Evolutionary conservation across 805 yeast genomes (phyloP).

Genomic region (Cyberlindnera sargentensis): DNA sequence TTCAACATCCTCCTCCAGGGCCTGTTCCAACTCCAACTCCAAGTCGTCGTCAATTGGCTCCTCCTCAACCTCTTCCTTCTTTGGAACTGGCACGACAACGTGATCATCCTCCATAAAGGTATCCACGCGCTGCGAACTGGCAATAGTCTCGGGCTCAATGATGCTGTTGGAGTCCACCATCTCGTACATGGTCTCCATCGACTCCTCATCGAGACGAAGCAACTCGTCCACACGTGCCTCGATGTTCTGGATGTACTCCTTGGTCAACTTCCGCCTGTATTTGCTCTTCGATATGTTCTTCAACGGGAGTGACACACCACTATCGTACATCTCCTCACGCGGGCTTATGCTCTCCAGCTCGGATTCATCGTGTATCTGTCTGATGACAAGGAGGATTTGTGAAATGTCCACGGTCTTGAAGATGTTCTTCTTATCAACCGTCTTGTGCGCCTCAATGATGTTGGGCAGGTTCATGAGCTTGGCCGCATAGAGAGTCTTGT

Average conservation of each 20-base stretch:
- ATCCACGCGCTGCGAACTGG: background rate
- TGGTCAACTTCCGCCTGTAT: slow-evolving; percentile 63
- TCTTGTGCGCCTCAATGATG: slow-evolving; percentile 76
- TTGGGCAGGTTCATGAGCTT: slow-evolving; percentile 87
- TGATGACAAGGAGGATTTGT: slow-evolving; percentile 76
- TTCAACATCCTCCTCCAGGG: slow-evolving; percentile 29
- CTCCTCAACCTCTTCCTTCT: slow-evolving; percentile 4
- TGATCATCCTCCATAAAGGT: slow-evolving; percentile 4
- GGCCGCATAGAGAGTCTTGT: slow-evolving; percentile 69
- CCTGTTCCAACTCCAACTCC: slow-evolving; percentile 54
- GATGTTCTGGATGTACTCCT: slow-evolving; percentile 65
- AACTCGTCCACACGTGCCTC: slow-evolving; percentile 76
- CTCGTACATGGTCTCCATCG: slow-evolving; percentile 75
- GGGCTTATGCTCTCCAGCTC: slow-evolving; percentile 34
- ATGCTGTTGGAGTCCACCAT: slow-evolving; percentile 47
- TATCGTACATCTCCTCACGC: slow-evolving; percentile 36
- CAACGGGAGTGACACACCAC: slow-evolving; percentile 80
- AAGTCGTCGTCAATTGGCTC: slow-evolving; percentile 26
- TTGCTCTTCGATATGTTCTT: slow-evolving; percentile 62
- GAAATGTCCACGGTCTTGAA: slow-evolving; percentile 81
- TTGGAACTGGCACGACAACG: background rate
- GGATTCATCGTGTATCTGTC: slow-evolving; percentile 39
- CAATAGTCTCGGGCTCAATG: background rate
- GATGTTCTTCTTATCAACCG: slow-evolving; percentile 82
- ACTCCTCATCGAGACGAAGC: slow-evolving; percentile 69